Evolutionary conservation across 1,139 yeast genomes (phyloP).

Genomic region (Scheffersomyces illinoinensis): DNA sequence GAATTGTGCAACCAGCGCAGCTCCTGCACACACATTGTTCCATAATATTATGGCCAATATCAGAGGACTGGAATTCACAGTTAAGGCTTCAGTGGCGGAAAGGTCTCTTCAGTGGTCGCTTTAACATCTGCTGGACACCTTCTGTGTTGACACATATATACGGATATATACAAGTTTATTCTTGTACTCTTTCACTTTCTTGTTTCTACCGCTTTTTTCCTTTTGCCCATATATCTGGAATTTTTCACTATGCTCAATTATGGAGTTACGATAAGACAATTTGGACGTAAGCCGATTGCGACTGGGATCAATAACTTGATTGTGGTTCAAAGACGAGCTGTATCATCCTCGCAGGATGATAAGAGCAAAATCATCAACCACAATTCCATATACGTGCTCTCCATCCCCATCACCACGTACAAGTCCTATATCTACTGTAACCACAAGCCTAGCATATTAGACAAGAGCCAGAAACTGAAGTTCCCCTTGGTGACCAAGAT

Average conservation of each 20-base stretch:
- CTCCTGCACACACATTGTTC: background rate
- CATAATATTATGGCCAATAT: background rate
- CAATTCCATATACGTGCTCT: constrained; percentile 47
- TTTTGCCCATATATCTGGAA: background rate
- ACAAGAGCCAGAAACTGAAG: constrained; percentile 25
- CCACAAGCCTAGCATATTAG: constrained; percentile 42
- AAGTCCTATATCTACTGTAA: constrained; percentile 61
- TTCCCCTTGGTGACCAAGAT: constrained; percentile 36
- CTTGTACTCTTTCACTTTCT: background rate
- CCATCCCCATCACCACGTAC: constrained; percentile 61
- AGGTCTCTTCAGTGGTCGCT: background rate
- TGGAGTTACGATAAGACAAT: background rate
- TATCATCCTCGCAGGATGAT: background rate
- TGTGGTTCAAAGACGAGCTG: background rate
- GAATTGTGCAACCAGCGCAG: background rate
- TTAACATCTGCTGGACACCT: background rate
- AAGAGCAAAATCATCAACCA: constrained; percentile 3
- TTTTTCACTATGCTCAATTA: background rate
- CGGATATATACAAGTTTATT: background rate
- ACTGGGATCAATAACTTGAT: background rate
- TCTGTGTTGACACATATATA: background rate
- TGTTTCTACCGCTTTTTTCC: too few species aligned
- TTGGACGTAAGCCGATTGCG: background rate
- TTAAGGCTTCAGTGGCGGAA: background rate
- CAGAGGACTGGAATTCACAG: background rate